These are phyloP conservation scores for Microcyclospora tardicrescens DNA, from an alignment of 2,329 filamentous ascomycete species.

Conservation along the genomic window DNA sequence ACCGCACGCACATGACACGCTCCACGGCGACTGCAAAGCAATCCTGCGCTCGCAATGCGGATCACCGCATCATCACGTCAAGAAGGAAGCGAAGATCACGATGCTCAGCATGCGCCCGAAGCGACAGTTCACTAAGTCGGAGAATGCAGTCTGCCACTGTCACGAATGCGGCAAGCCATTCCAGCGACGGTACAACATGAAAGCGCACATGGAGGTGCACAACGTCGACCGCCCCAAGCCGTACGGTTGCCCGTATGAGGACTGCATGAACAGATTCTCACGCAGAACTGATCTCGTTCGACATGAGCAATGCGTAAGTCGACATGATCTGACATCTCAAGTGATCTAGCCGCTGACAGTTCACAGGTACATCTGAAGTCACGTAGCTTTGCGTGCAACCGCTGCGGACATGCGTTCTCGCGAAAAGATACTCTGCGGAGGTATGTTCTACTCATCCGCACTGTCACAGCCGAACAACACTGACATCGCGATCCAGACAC, in stretches of 20 bases:
- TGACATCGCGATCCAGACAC: slow-evolving; percentile 40
- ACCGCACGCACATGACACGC: too few relatives aligned
- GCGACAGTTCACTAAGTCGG: slow-evolving; percentile 33
- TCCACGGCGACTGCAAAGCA: too few relatives aligned
- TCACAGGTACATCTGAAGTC: slow-evolving; percentile 58
- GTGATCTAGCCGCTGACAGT: slow-evolving; percentile 22
- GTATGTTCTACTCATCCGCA: slow-evolving; percentile 33
- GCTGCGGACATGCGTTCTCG: slow-evolving; percentile 59
- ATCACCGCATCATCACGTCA: not conserved
- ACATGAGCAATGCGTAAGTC: slow-evolving; percentile 40
- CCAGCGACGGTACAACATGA: slow-evolving; percentile 74
- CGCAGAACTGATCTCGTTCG: slow-evolving; percentile 64
- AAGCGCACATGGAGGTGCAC: slow-evolving; percentile 75
- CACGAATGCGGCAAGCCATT: slow-evolving; percentile 66
- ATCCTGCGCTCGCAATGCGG: not conserved
- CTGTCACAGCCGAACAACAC: slow-evolving; percentile 1
- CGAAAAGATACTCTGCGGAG: slow-evolving; percentile 73
- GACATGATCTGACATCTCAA: not conserved
- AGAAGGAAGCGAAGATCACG: slow-evolving; percentile 3
- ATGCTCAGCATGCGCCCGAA: slow-evolving; percentile 5
- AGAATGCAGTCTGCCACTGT: slow-evolving; percentile 61
- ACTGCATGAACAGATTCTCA: slow-evolving; percentile 65
- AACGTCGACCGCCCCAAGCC: slow-evolving; percentile 59
- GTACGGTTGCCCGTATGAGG: slow-evolving; percentile 50
- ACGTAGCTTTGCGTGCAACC: slow-evolving; percentile 55